A percentile compares a stretch with the other conserved stretches of the same genome.
Evolutionary conservation across 345 rosid species (phyloP).

Genomic region (Aegle marmelos): DNA sequence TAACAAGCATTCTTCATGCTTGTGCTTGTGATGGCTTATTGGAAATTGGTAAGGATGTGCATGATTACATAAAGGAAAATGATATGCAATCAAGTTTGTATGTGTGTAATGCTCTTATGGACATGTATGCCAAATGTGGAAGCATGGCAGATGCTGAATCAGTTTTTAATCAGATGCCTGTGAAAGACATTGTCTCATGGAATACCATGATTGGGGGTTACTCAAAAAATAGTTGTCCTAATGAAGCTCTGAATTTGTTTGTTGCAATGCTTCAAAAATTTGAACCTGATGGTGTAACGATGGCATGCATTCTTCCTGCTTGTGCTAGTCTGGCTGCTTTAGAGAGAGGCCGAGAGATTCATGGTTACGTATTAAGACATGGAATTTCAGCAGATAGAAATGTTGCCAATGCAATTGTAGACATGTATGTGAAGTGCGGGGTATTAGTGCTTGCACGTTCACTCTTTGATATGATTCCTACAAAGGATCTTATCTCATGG

Average conservation of each 20-base stretch:
- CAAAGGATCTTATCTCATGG: slow-evolving; percentile 71
- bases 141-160: slow-evolving; percentile 55
- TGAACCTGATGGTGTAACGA: slow-evolving; percentile 52
- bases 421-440: slow-evolving; percentile 73
- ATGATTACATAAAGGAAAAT: slow-evolving; percentile 46
- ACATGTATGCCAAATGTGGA: slow-evolving; percentile 81
- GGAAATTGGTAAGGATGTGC: slow-evolving; percentile 55
- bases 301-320: slow-evolving; percentile 70
- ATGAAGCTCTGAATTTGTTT: slow-evolving; percentile 55
- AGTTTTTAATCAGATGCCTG: slow-evolving; percentile 46
- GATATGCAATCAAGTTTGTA: slow-evolving; percentile 43
- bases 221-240: slow-evolving; percentile 54
- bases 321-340: slow-evolving; percentile 68
- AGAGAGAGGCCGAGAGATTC: slow-evolving; percentile 67
- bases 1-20: slow-evolving; percentile 58
- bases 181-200: slow-evolving; percentile 66
- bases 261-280: slow-evolving; percentile 39
- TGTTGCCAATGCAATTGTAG: slow-evolving; percentile 63
- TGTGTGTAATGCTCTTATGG: slow-evolving; percentile 63
- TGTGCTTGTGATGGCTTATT: slow-evolving; percentile 57
- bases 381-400: slow-evolving; percentile 43
- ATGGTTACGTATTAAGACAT: slow-evolving; percentile 50
- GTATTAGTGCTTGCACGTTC: slow-evolving; percentile 42
- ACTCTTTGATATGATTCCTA: slow-evolving; percentile 52
- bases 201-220: slow-evolving; percentile 71